Evolutionary conservation across 208 protist species (phyloP).

Genomic region (Crithidia sp.): DNA sequence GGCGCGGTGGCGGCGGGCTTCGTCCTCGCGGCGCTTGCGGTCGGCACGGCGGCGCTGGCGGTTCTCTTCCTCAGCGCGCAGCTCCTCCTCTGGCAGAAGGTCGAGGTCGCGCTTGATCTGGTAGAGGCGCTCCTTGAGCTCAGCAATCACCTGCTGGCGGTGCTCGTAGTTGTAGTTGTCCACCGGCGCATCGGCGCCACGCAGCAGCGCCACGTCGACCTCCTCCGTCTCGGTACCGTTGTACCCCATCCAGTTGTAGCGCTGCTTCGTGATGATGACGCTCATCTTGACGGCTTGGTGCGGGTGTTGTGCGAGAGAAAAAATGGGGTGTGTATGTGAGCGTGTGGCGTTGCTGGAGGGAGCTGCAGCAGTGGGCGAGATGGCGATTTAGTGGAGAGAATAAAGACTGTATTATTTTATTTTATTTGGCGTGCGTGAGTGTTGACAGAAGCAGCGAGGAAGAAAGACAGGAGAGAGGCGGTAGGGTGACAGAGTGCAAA

Average conservation of each 20-base stretch:
- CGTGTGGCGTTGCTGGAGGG: neutral
- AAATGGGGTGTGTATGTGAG: neutral
- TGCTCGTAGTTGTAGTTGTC: conserved; percentile 67
- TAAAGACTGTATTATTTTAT: too few species aligned
- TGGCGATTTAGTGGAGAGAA: too few species aligned
- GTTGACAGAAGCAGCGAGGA: too few species aligned
- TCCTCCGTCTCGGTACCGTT: conserved; percentile 72
- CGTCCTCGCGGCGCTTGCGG: conserved; percentile 35
- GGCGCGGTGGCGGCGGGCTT: conserved; percentile 20
- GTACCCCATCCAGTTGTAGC: conserved; percentile 91
- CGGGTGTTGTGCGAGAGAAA: neutral
- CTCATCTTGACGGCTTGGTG: conserved; percentile 29
- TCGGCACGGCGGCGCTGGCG: conserved; percentile 36
- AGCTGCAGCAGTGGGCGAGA: too few species aligned
- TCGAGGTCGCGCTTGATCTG: conserved; percentile 82
- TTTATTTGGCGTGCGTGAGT: too few species aligned
- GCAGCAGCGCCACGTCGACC: conserved; percentile 53
- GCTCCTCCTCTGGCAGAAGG: conserved; percentile 71
- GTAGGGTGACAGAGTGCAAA: too few species aligned
- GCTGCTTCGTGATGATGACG: conserved; percentile 62
- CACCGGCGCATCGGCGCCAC: conserved; percentile 17
- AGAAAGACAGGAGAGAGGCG: too few species aligned
- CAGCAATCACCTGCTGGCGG: conserved; percentile 60
- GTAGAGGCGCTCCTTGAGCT: conserved; percentile 72
- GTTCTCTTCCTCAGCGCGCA: conserved; percentile 46